These are phyloP conservation scores for Gypsophila paniculata DNA, from an alignment of 179 eudicot species.

Conservation along the genomic window DNA sequence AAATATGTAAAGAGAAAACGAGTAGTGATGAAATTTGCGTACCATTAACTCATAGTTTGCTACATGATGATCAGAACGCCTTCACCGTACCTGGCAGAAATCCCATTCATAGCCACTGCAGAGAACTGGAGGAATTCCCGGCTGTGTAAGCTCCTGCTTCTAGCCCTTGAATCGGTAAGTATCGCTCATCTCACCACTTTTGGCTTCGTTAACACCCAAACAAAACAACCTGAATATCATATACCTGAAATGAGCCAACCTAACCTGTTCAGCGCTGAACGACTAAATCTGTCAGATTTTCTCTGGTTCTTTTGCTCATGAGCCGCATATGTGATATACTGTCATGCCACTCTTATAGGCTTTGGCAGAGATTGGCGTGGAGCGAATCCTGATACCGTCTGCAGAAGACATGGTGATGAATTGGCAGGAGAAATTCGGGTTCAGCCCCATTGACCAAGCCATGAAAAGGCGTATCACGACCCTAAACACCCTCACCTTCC, in stretches of 20 bases:
- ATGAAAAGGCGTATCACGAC: neutral
- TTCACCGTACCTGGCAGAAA: slow-evolving; percentile 29
- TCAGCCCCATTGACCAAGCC: slow-evolving; percentile 1
- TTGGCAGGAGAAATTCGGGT: slow-evolving; percentile 27
- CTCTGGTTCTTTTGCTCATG: too few species aligned
- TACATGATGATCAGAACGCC: slow-evolving; percentile 25
- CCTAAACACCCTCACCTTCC: slow-evolving; percentile 32
- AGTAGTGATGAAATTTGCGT: neutral
- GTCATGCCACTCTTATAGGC: slow-evolving; percentile 9
- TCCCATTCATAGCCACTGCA: slow-evolving; percentile 35
- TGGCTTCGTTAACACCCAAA: too few species aligned
- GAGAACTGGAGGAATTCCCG: slow-evolving; percentile 17
- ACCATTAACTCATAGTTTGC: neutral
- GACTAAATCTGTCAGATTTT: too few species aligned
- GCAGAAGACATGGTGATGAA: slow-evolving; percentile 20
- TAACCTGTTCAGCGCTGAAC: too few species aligned
- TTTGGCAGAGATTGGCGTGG: slow-evolving; percentile 18
- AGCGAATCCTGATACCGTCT: slow-evolving; percentile 26
- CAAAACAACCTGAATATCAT: neutral
- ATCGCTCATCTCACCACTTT: neutral
- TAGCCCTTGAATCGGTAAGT: slow-evolving; percentile 26
- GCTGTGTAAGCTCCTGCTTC: slow-evolving; percentile 15
- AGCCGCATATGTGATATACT: neutral
- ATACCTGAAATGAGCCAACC: neutral
- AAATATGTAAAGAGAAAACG: neutral